A percentile compares a stretch with the other conserved stretches of the same genome.
These are phyloP conservation scores for Elsinoe australis DNA, from an alignment of 2,329 filamentous ascomycete genomes.

Conservation along the genomic window DNA sequence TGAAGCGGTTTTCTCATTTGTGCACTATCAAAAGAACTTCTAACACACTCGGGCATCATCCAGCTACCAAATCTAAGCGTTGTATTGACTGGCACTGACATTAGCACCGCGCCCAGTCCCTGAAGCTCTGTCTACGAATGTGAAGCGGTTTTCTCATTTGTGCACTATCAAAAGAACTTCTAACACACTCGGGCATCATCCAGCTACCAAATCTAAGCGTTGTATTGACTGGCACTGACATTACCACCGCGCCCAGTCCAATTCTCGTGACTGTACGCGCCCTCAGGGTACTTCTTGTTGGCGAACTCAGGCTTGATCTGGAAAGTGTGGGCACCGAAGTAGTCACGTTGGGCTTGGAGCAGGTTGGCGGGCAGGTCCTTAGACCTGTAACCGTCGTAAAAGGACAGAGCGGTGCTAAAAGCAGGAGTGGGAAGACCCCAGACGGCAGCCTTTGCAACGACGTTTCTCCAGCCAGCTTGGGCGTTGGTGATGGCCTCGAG, in stretches of 20 bases:
- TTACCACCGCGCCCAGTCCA: conserved; percentile 98
- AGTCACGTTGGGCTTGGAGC: conserved; percentile 97
- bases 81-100: conserved; percentile 43
- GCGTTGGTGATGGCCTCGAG: conserved; percentile 98
- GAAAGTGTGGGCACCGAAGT: conserved; percentile 70
- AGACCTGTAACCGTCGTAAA: conserved; percentile 98
- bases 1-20: background rate
- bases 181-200: background rate
- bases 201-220: background rate
- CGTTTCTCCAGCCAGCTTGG: conserved; percentile 80
- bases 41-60: background rate
- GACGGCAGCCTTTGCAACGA: conserved; percentile 83
- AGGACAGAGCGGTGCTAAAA: conserved; percentile 93
- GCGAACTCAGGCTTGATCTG: conserved; percentile 47
- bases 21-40: background rate
- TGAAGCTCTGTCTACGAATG: too few relatives aligned
- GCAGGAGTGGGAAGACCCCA: conserved; percentile 93
- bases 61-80: background rate
- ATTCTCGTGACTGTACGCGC: conserved; percentile 95
- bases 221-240: conserved; percentile 43
- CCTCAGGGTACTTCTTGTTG: conserved; percentile 62
- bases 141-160: background rate
- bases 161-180: background rate
- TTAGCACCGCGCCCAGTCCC: conserved; percentile 93
- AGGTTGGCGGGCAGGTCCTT: conserved; percentile 97